Evolutionary conservation across 352 stramenopile species (phyloP).

Genomic region (Globisporangium rhizosaccharum): DNA sequence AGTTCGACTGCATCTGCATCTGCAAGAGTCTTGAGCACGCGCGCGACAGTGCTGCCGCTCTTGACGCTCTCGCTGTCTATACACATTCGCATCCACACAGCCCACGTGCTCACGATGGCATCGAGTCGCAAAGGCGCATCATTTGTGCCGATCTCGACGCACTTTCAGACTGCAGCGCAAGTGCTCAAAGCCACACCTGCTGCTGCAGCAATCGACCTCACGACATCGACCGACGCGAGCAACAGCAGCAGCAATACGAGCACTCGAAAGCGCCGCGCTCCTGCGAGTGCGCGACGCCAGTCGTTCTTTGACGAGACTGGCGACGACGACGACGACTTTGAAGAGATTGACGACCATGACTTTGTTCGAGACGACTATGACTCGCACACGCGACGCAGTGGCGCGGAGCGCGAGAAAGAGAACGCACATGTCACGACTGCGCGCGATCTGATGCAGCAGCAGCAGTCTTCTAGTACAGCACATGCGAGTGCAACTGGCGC

Average conservation of each 20-base stretch:
- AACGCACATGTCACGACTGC: constrained; percentile 11
- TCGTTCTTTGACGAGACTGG: constrained; percentile 53
- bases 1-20: neutral
- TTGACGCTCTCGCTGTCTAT: too few species aligned
- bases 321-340: constrained; percentile 30
- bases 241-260: constrained; percentile 6
- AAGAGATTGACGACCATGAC: constrained; percentile 5
- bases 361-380: neutral
- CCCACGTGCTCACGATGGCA: constrained; percentile 1
- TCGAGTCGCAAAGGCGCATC: constrained; percentile 7
- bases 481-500: neutral
- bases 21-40: neutral
- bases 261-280: neutral
- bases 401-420: neutral
- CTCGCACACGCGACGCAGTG: constrained; percentile 21
- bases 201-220: constrained; percentile 40
- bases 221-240: constrained; percentile 1
- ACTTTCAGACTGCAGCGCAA: constrained; percentile 40
- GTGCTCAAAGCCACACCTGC: constrained; percentile 13
- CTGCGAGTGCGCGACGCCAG: constrained; percentile 1
- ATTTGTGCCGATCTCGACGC: constrained; percentile 50
- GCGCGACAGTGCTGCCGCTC: too few species aligned
- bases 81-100: neutral
- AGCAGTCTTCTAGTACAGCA: constrained; percentile 3
- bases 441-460: constrained; percentile 40